These are phyloP conservation scores for Saturnispora sanitii DNA, from an alignment of 805 yeast species.

Conservation along the genomic window DNA sequence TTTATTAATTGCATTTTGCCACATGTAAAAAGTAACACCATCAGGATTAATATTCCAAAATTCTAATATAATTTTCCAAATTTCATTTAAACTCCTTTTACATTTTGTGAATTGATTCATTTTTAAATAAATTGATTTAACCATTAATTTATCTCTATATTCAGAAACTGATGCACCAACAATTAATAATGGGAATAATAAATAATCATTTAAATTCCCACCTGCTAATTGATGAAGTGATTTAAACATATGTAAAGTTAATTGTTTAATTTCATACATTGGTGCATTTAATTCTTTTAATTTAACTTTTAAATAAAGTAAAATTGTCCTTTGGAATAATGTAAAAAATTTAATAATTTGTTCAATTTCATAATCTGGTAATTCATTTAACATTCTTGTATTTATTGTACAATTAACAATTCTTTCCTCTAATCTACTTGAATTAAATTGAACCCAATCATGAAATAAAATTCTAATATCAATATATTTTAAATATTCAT, in stretches of 20 bases:
- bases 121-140: conserved; percentile 14
- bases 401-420: conserved; percentile 13
- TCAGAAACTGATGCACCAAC: conserved; percentile 22
- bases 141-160: conserved; percentile 17
- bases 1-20: conserved; percentile 20
- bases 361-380: conserved; percentile 5
- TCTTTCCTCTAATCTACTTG: conserved; percentile 9
- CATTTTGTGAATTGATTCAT: conserved; percentile 7
- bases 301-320: conserved; percentile 16
- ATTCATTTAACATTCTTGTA: conserved; percentile 3
- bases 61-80: conserved; percentile 18
- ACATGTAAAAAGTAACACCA: conserved; percentile 16
- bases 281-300: conserved; percentile 17
- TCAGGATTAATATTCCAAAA: conserved; percentile 20
- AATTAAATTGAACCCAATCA: conserved; percentile 19
- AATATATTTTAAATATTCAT: conserved; percentile 14
- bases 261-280: conserved; percentile 17
- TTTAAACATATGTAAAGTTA: conserved; percentile 15
- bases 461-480: conserved; percentile 16
- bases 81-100: conserved; percentile 12
- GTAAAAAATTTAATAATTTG: conserved; percentile 15
- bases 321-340: conserved; percentile 15
- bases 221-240: conserved; percentile 12
- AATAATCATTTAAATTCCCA: conserved; percentile 12
- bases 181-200: conserved; percentile 18